Evolutionary conservation across 179 eudicot genomes (phyloP).

Genomic region (Patellifolia procumbens): DNA sequence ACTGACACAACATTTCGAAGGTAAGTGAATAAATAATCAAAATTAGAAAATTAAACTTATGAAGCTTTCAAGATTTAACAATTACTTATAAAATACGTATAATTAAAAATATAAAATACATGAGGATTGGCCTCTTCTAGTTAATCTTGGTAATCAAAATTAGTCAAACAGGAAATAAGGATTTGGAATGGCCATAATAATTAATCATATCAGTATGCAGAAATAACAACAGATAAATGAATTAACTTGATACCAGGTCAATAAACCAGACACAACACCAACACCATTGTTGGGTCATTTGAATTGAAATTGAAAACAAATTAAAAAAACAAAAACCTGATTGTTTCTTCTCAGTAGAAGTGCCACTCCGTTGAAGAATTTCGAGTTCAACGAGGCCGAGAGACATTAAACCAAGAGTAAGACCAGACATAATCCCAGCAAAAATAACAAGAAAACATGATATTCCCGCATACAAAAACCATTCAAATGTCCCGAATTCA

Average conservation of each 20-base stretch:
- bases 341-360: constrained; percentile 46
- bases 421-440: constrained; percentile 57
- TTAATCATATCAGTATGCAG: background rate
- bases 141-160: background rate
- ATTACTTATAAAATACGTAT: background rate
- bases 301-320: background rate
- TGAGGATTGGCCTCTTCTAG: background rate
- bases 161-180: background rate
- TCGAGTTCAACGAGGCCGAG: constrained; percentile 53
- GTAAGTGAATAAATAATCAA: background rate
- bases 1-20: background rate
- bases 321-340: constrained; percentile 29
- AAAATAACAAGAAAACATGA: constrained; percentile 42
- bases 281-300: background rate
- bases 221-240: background rate
- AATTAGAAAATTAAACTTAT: background rate
- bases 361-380: constrained; percentile 49
- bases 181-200: background rate
- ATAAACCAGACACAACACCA: background rate
- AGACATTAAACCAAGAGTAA: constrained; percentile 51
- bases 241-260: background rate
- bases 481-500: constrained; percentile 40
- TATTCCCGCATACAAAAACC: constrained; percentile 47
- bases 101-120: background rate
- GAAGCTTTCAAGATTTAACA: background rate